These are phyloP conservation scores for Myxozyma vanderwaltii DNA, from an alignment of 805 yeast genomes.

Conservation along the genomic window DNA sequence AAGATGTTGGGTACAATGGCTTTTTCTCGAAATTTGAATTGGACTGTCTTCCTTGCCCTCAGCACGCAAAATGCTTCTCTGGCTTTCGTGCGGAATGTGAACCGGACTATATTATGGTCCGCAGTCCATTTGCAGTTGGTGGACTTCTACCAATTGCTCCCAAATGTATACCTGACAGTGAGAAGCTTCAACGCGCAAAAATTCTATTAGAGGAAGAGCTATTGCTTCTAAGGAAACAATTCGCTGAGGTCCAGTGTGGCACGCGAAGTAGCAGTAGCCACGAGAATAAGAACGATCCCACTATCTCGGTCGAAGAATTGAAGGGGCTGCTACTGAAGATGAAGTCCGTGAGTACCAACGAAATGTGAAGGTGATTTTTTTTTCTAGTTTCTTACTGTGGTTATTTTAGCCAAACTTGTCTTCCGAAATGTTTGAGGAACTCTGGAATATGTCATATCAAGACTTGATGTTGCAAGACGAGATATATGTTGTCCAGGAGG, in stretches of 20 bases:
- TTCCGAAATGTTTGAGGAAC: slow-evolving; percentile 46
- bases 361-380: background rate
- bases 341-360: slow-evolving; percentile 16
- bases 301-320: slow-evolving; percentile 18
- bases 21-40: slow-evolving; percentile 50
- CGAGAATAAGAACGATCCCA: slow-evolving; percentile 16
- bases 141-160: slow-evolving; percentile 65
- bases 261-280: slow-evolving; percentile 10
- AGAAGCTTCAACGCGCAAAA: slow-evolving; percentile 65
- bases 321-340: slow-evolving; percentile 31
- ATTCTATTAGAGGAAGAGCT: slow-evolving; percentile 68
- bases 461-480: slow-evolving; percentile 22
- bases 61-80: slow-evolving; percentile 72
- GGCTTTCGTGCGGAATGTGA: slow-evolving; percentile 65
- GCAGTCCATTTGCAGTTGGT: slow-evolving; percentile 57
- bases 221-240: slow-evolving; percentile 63
- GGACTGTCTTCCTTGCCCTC: slow-evolving; percentile 75
- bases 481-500: slow-evolving; percentile 12
- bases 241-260: slow-evolving; percentile 67
- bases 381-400: background rate
- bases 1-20: background rate
- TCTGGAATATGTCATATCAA: slow-evolving; percentile 37
- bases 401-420: slow-evolving; percentile 41
- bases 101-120: slow-evolving; percentile 58
- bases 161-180: slow-evolving; percentile 71